Percentiles rank a stretch among this genome's conserved stretches.
These are phyloP conservation scores for Pseudocercospora vitis DNA, from an alignment of 2,329 filamentous ascomycete genomes.

Conservation along the genomic window DNA sequence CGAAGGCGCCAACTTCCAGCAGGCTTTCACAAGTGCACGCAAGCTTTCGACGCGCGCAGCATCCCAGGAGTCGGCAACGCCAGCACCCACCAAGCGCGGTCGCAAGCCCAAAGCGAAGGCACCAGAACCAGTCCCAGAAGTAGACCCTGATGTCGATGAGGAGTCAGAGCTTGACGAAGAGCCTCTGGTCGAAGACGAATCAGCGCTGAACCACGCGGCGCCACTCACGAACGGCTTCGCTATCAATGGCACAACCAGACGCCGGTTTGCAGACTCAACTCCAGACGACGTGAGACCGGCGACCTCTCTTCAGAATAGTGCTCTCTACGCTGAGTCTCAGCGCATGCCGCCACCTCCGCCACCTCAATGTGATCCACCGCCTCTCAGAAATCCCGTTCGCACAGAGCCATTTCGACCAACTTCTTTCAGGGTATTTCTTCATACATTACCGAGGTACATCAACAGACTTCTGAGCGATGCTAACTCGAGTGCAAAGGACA, in stretches of 20 bases:
- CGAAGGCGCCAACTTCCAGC: conserved; percentile 16
- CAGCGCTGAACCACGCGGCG: neutral
- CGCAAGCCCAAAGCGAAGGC: neutral
- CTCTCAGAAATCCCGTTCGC: neutral
- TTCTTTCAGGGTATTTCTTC: conserved; percentile 13
- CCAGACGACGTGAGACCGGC: conserved; percentile 11
- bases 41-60: conserved; percentile 12
- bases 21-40: conserved; percentile 18
- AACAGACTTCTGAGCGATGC: conserved; percentile 6
- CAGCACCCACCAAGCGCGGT: neutral
- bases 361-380: neutral
- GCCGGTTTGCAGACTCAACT: neutral
- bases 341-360: neutral
- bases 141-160: neutral
- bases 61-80: neutral
- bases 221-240: conserved; percentile 10
- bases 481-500: conserved; percentile 1
- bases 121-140: neutral
- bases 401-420: conserved; percentile 8
- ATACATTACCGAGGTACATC: conserved; percentile 15
- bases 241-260: neutral
- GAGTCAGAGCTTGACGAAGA: neutral
- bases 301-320: conserved; percentile 15
- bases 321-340: conserved; percentile 2
- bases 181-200: neutral